Evolutionary conservation across 768 basidiomycete species (phyloP).

Genomic region (Aureoboletus auriporus): DNA sequence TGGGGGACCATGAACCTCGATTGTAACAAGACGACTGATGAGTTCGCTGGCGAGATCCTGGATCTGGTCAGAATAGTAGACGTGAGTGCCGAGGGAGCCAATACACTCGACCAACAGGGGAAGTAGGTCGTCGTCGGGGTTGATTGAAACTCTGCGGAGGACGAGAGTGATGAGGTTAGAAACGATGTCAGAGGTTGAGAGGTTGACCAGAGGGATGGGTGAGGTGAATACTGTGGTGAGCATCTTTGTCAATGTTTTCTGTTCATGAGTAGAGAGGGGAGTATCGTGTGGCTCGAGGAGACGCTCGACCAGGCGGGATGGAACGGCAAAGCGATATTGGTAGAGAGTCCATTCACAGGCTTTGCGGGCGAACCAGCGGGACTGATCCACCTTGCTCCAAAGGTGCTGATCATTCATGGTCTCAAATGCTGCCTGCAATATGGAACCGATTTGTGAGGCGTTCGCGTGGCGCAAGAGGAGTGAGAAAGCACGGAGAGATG

Average conservation of each 20-base stretch:
- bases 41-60: slow-evolving; percentile 87
- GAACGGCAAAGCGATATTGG: slow-evolving; percentile 89
- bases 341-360: slow-evolving; percentile 87
- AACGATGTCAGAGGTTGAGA: slow-evolving; percentile 87
- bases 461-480: slow-evolving; percentile 73
- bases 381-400: slow-evolving; percentile 70
- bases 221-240: slow-evolving; percentile 80
- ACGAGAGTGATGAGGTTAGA: slow-evolving; percentile 73
- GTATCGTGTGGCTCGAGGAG: slow-evolving; percentile 62
- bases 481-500: slow-evolving; percentile 67
- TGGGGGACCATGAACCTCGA: slow-evolving; percentile 62
- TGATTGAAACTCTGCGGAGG: slow-evolving; percentile 61
- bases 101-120: slow-evolving; percentile 71
- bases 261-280: slow-evolving; percentile 43
- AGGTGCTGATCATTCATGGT: slow-evolving; percentile 56
- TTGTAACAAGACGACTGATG: slow-evolving; percentile 63
- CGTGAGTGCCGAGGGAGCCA: slow-evolving; percentile 80
- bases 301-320: slow-evolving; percentile 78
- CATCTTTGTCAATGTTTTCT: slow-evolving; percentile 69
- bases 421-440: slow-evolving; percentile 71
- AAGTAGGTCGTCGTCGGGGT: slow-evolving; percentile 62
- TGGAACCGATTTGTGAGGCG: slow-evolving; percentile 64
- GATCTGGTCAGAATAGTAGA: slow-evolving; percentile 95
- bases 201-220: slow-evolving; percentile 77
- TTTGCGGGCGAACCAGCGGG: slow-evolving; percentile 76